These are phyloP conservation scores for Exophiala lecanii-corni DNA, from an alignment of 2,329 filamentous ascomycete genomes.

Conservation along the genomic window DNA sequence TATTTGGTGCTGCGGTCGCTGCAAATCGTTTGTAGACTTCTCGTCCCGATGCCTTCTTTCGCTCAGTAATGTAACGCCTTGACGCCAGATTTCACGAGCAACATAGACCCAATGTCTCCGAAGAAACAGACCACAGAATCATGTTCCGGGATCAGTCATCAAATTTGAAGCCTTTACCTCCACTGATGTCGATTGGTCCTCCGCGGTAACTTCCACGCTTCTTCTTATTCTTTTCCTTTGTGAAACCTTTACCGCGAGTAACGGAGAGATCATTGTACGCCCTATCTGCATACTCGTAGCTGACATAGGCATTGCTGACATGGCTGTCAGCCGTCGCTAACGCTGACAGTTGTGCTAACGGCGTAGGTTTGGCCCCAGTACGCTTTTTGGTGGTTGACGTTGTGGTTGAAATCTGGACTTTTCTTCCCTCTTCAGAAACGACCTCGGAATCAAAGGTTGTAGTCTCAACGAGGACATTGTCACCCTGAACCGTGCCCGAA, in stretches of 20 bases:
- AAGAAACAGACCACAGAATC: too few relatives aligned
- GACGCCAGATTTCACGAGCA: too few relatives aligned
- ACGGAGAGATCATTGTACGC: conserved; percentile 85
- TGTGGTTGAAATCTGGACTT: not conserved
- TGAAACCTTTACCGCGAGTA: conserved; percentile 94
- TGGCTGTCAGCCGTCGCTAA: conserved; percentile 62
- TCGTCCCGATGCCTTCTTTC: too few relatives aligned
- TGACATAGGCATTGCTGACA: conserved; percentile 76
- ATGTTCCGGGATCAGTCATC: too few relatives aligned
- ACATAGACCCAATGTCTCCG: too few relatives aligned
- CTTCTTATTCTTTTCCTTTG: conserved; percentile 99
- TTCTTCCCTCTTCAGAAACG: conserved; percentile 22
- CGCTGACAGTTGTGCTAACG: conserved; percentile 74
- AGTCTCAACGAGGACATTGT: conserved; percentile 4
- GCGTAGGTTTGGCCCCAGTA: conserved; percentile 54
- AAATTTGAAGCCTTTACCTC: conserved; percentile 88
- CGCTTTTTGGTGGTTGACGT: conserved; percentile 34
- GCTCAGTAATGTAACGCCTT: too few relatives aligned
- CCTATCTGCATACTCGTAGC: conserved; percentile 81
- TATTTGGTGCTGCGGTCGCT: too few relatives aligned
- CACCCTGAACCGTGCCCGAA: conserved; percentile 23
- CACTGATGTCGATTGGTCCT: conserved; percentile 75
- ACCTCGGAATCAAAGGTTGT: conserved; percentile 25
- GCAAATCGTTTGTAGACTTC: too few relatives aligned
- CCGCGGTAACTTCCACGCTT: conserved; percentile 87